A percentile compares a stretch with the other conserved stretches of the same genome.
phyloP scores from a whole-genome alignment of 2,329 filamentous ascomycete species.

The Xylariaceae sp. region DNA sequence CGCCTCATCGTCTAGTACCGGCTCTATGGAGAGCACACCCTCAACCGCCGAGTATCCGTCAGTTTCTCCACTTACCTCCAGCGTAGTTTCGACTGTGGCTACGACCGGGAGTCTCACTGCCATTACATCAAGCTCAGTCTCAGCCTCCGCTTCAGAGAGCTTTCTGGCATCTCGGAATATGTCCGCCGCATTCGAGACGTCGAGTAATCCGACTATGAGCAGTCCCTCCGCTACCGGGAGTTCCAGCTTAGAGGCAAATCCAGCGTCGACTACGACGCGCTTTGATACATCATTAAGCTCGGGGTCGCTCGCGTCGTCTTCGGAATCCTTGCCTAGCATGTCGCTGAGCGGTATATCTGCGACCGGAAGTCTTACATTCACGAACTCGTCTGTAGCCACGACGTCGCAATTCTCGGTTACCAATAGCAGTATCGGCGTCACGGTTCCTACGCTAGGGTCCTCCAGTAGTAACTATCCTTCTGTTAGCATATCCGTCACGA shows the following conservation, averaged over 20 bases:
- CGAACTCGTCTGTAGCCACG: background rate
- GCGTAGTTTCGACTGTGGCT: background rate
- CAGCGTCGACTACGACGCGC: background rate
- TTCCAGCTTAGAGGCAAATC: background rate
- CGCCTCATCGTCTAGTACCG: no score
- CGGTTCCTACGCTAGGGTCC: background rate
- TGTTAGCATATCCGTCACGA: background rate
- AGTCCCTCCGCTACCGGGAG: background rate
- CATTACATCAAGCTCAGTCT: slow-evolving; percentile 1
- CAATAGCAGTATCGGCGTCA: slow-evolving; percentile 13
- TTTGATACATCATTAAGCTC: background rate
- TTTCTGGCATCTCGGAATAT: background rate
- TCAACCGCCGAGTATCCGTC: slow-evolving; percentile 4
- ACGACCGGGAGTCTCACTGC: background rate
- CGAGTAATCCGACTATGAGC: background rate
- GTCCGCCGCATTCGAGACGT: background rate
- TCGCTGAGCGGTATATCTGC: background rate
- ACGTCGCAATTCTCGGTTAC: slow-evolving; percentile 15
- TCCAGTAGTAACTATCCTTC: slow-evolving; percentile 8
- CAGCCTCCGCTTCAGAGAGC: background rate
- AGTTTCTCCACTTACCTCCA: background rate
- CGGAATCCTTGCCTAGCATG: no score
- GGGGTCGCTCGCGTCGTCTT: no score
- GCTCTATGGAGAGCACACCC: background rate
- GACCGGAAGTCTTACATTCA: background rate